phyloP scores from a whole-genome alignment of 352 stramenopile species.

The Pythium sukuiense region DNA sequence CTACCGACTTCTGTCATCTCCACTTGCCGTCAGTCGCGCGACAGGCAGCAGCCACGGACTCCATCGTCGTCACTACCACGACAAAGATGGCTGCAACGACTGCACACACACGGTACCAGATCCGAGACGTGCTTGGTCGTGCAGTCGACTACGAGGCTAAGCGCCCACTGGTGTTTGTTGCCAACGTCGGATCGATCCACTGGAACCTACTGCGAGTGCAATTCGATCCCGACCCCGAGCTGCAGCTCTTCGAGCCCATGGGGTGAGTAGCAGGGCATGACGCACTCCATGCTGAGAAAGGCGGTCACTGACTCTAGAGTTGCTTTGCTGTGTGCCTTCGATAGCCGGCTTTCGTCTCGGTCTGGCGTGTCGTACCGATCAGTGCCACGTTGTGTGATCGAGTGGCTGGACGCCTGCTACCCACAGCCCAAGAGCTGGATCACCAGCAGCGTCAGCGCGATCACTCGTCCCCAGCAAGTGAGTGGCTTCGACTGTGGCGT shows the following conservation, averaged over 20 bases:
- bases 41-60: constrained; percentile 4
- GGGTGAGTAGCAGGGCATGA: too few relatives aligned
- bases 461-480: constrained; percentile 83
- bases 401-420: constrained; percentile 85
- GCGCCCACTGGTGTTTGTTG: constrained; percentile 78
- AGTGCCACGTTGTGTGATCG: constrained; percentile 73
- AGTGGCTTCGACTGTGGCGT: constrained; percentile 91
- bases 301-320: neutral
- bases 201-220: constrained; percentile 89
- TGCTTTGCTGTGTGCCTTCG: constrained; percentile 1
- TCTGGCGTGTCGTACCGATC: constrained; percentile 70
- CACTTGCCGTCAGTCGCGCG: constrained; percentile 36
- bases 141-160: constrained; percentile 56
- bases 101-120: constrained; percentile 28
- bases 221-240: constrained; percentile 52
- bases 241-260: constrained; percentile 91
- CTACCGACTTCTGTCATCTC: constrained; percentile 85
- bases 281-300: neutral
- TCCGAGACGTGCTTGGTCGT: constrained; percentile 73
- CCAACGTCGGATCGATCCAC: constrained; percentile 81
- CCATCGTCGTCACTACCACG: neutral
- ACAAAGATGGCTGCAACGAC: too few relatives aligned
- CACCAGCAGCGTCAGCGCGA: constrained; percentile 57
- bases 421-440: constrained; percentile 64
- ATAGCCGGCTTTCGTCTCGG: constrained; percentile 48